Evolutionary conservation across 352 stramenopile species (phyloP), one percentile per base, ranked within the genome.

Genomic region (Pythium vanterpoolii): DNA sequence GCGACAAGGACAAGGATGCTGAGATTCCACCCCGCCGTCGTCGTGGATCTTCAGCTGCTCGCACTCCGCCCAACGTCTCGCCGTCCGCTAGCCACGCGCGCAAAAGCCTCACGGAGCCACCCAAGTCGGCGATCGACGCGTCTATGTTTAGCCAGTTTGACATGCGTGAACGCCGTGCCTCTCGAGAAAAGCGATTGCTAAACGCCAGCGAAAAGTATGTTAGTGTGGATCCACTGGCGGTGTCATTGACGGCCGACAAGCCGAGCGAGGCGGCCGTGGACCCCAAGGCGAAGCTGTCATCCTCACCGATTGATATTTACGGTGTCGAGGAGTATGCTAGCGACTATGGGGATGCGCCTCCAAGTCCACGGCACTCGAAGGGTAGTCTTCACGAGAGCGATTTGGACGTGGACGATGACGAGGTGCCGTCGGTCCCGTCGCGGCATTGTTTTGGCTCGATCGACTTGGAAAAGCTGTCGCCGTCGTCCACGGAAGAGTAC

Each of bases 71-170:
- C 3, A 45, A 48, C 14, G 42, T 47, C 18, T 60, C 60, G 16
- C 60, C 60, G 24, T 43, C 40, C 5, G 40, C 11, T 33, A 48
- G 47, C 38, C 34, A 56, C 30, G 43, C 19, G n/a, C 48, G 55
- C 26, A 62, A 68, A 53, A 68, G 52, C 30, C 52, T 62, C 30
- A 59, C 60, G 26, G 53, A 68, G 8, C 80, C 77, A 9, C 77
- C 80, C 21, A 70, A 69, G 49, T 73, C 69, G 23, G 69, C 67
- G 34, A 76, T 76, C 42, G 57, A 76, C 33, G 60, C 75, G 21
- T 72, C 70, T 1, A 18, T 27, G 2, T 36, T 60, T 30, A 36
- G 18, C 23, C 31, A 51, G 23, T 67, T 57, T 47, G 51, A 62
- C 13, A 34, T 61, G 52, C 51, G 52, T 14, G 42, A 58, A 24